Evolutionary conservation across 768 basidiomycete genomes (phyloP).

Genomic region (Cubamyces sp.): DNA sequence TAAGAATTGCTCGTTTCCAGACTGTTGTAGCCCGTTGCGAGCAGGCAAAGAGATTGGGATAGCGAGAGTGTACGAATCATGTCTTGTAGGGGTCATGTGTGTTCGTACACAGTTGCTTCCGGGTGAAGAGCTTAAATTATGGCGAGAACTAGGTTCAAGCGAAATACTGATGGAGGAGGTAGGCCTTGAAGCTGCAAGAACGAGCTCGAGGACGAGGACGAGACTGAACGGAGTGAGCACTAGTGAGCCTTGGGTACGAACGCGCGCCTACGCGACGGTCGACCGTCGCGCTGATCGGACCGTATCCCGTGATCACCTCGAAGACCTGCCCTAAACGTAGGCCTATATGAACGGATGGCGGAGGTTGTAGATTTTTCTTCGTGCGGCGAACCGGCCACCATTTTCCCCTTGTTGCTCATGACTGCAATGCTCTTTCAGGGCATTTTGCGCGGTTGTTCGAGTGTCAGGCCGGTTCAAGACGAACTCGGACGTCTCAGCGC

Average conservation of each 20-base stretch:
- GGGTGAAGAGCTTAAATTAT: too few species aligned
- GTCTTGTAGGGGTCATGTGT: slow-evolving; percentile 2
- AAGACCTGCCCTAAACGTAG: background rate
- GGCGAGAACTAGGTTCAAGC: too few species aligned
- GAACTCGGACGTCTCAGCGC: slow-evolving; percentile 81
- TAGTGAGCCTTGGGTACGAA: too few species aligned
- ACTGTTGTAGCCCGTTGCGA: background rate
- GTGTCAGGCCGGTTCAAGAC: slow-evolving; percentile 87
- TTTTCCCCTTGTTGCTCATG: slow-evolving; percentile 92
- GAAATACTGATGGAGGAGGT: too few species aligned
- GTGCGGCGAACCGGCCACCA: slow-evolving; percentile 86
- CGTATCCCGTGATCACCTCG: slow-evolving; percentile 19
- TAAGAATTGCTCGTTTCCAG: background rate
- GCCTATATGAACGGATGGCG: background rate
- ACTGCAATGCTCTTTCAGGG: slow-evolving; percentile 45
- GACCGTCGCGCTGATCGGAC: background rate
- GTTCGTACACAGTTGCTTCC: background rate
- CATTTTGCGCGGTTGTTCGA: slow-evolving; percentile 73
- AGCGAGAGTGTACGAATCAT: slow-evolving; percentile 6
- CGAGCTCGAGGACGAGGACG: too few species aligned
- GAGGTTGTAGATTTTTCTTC: slow-evolving; percentile 34
- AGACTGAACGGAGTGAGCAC: too few species aligned
- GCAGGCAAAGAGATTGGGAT: slow-evolving; percentile 14
- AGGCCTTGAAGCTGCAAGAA: too few species aligned
- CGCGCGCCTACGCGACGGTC: too few species aligned